These are phyloP conservation scores for Cyberlindnera nakhonratchasimensis DNA, from an alignment of 805 yeast species.

Conservation along the genomic window DNA sequence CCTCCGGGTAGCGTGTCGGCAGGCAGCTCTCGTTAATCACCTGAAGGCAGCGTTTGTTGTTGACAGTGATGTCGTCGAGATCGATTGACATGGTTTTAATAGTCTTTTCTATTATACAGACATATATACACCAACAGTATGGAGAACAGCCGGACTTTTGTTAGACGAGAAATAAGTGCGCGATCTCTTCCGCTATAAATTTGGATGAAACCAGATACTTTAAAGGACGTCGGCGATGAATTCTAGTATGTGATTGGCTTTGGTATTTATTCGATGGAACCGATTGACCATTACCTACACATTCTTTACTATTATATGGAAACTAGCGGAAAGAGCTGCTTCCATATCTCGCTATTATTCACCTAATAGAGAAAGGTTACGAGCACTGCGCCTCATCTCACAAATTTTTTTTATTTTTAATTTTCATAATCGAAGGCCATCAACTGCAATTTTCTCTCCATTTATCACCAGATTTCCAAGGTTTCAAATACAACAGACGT, in stretches of 20 bases:
- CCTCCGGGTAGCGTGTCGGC: constrained; percentile 49
- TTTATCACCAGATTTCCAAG: background rate
- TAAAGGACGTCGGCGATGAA: no score
- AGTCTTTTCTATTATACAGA: background rate
- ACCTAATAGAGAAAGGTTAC: constrained; percentile 2
- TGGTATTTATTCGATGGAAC: no score
- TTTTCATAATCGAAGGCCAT: background rate
- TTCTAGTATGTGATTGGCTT: no score
- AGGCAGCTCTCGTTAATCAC: constrained; percentile 50
- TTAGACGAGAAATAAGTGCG: no score
- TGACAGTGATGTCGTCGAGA: constrained; percentile 55
- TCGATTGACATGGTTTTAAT: constrained; percentile 30
- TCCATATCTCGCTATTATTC: no score
- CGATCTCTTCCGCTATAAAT: no score
- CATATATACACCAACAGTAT: no score
- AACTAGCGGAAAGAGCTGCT: background rate
- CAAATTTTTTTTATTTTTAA: constrained; percentile 6
- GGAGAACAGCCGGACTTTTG: no score
- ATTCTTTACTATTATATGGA: no score
- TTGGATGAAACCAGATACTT: no score
- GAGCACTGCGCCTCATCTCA: constrained; percentile 8
- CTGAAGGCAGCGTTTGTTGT: constrained; percentile 57
- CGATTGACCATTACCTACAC: no score
- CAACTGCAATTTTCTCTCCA: background rate
- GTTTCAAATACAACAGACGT: background rate